Percentiles rank a stretch among this genome's conserved stretches.
Conservation (phyloP, 2,329 filamentous ascomycete species). For the Colletotrichum tofieldiae region DNA sequence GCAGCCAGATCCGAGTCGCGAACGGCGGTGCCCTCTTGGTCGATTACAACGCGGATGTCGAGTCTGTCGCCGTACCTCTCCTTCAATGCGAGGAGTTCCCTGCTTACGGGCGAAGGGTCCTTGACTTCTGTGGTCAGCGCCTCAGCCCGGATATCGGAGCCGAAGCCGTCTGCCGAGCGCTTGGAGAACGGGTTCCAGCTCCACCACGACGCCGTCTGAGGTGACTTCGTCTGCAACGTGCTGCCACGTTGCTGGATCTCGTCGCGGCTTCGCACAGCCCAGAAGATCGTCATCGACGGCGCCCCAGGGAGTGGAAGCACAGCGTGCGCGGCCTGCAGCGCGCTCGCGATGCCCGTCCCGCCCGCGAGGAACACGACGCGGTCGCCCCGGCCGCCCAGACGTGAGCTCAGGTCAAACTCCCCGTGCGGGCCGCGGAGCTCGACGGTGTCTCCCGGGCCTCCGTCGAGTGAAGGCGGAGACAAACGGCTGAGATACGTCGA, state of each 20-base stretch:
- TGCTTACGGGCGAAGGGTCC: constrained; percentile 67
- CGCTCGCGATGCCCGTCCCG: constrained; percentile 93
- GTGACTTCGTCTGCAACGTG: constrained; percentile 26
- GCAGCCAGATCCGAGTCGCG: constrained; percentile 63
- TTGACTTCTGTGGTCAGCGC: constrained; percentile 41
- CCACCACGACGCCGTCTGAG: constrained; percentile 28
- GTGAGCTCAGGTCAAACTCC: constrained; percentile 70
- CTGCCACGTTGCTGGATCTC: constrained; percentile 59
- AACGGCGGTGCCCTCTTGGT: constrained; percentile 83
- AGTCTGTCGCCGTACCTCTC: constrained; percentile 69
- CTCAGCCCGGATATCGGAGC: constrained; percentile 44
- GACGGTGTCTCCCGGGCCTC: constrained; percentile 71
- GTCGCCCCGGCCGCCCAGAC: constrained; percentile 52
- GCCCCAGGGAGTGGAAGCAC: constrained; percentile 74
- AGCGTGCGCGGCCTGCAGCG: constrained; percentile 82
- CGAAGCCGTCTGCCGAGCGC: background rate
- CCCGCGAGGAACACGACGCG: constrained; percentile 89
- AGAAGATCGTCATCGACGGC: constrained; percentile 78
- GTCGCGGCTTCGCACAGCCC: constrained; percentile 78
- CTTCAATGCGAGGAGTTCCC: constrained; percentile 76
- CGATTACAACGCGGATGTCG: constrained; percentile 82
- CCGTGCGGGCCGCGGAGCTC: constrained; percentile 85
- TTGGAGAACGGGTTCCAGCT: constrained; percentile 35
- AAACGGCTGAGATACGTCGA: constrained; percentile 84
- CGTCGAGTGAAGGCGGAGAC: constrained; percentile 44